phyloP scores from a whole-genome alignment of 1,284 basidiomycete genomes.

The Prillingera fragicola region DNA sequence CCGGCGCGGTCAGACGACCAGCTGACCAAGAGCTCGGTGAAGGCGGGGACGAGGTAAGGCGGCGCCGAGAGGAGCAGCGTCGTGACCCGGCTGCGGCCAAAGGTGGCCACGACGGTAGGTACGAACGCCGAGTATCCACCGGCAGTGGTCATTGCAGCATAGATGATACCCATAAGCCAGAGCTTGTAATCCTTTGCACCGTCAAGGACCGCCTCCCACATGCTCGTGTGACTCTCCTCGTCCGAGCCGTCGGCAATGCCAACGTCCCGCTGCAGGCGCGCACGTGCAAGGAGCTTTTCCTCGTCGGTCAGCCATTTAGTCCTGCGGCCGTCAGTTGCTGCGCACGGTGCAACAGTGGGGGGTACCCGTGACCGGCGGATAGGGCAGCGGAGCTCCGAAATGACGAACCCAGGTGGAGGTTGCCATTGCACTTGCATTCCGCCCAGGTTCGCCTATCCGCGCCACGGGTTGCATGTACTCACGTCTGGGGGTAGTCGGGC shows the following conservation, averaged over 20 bases:
- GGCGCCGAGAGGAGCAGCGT: slow-evolving; percentile 37
- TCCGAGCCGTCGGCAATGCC: slow-evolving; percentile 15
- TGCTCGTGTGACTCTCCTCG: no score
- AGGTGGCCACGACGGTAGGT: slow-evolving; percentile 27
- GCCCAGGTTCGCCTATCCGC: no score
- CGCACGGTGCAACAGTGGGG: no score
- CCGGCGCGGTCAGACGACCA: slow-evolving; percentile 22
- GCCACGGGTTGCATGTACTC: no score
- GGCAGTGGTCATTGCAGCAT: slow-evolving; percentile 19
- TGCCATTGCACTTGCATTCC: no score
- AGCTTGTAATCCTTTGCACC: slow-evolving; percentile 17
- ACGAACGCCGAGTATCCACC: slow-evolving; percentile 32
- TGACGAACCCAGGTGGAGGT: no score
- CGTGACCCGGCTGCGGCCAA: slow-evolving; percentile 26
- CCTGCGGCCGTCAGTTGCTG: background rate
- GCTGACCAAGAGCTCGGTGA: slow-evolving; percentile 32
- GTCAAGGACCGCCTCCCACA: slow-evolving; percentile 4
- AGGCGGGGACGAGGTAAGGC: slow-evolving; percentile 30
- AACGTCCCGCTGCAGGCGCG: slow-evolving; percentile 15
- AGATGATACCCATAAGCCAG: slow-evolving; percentile 18
- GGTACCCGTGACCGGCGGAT: no score
- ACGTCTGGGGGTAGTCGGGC: slow-evolving; percentile 17
- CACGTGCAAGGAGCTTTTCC: slow-evolving; percentile 15
- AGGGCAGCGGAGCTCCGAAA: no score
- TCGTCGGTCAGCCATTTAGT: slow-evolving; percentile 17